Evolutionary conservation across 2,329 filamentous ascomycete genomes (phyloP).

Genomic region (Aspergillus floridensis): DNA sequence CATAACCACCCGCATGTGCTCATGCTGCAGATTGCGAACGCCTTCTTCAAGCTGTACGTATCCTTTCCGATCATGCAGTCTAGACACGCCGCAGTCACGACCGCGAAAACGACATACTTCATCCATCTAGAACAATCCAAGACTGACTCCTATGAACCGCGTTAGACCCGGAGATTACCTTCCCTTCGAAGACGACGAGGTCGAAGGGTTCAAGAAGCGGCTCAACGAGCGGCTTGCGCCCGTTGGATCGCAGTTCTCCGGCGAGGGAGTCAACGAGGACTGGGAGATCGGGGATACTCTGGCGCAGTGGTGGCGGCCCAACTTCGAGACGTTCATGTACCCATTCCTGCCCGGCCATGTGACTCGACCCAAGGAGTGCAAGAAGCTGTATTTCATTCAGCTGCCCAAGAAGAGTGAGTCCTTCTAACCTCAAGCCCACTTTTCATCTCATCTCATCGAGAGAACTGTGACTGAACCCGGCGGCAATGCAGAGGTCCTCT

Average conservation of each 20-base stretch:
- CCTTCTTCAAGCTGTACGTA: slow-evolving; percentile 88
- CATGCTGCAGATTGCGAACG: slow-evolving; percentile 98
- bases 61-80: neutral
- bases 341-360: slow-evolving; percentile 96
- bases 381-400: slow-evolving; percentile 97
- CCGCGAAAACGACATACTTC: neutral
- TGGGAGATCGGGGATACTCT: slow-evolving; percentile 95
- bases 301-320: slow-evolving; percentile 97
- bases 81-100: neutral
- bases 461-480: neutral
- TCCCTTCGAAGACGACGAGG: slow-evolving; percentile 78
- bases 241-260: slow-evolving; percentile 75
- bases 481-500: slow-evolving; percentile 70
- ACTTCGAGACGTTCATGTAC: slow-evolving; percentile 99
- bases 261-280: slow-evolving; percentile 84
- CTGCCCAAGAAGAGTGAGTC: slow-evolving; percentile 82
- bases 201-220: slow-evolving; percentile 89
- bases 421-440: neutral
- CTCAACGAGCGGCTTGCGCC: slow-evolving; percentile 92
- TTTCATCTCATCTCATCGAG: neutral
- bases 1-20: slow-evolving; percentile 98
- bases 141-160: slow-evolving; percentile 2
- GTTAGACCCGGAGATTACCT: slow-evolving; percentile 85
- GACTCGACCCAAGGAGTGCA: slow-evolving; percentile 95
- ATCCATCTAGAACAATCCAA: too few species aligned